Conservation (phyloP, 108 stramenopile species). For the Asterionellopsis glacialis region DNA sequence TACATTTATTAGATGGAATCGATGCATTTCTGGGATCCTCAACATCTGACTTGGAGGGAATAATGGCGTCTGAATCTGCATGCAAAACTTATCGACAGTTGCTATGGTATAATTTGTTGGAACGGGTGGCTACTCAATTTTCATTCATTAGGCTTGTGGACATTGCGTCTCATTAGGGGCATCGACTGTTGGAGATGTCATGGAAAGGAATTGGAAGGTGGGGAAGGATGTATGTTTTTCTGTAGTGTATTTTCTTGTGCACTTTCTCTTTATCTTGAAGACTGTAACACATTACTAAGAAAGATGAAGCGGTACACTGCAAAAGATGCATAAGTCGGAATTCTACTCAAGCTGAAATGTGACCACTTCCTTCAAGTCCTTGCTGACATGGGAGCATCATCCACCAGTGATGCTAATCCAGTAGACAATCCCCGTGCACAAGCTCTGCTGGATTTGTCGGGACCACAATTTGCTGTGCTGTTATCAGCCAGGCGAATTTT, state of each 20-base stretch:
- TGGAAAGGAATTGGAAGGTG: conserved; percentile 54
- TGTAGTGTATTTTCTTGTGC: conserved; percentile 61
- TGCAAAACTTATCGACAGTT: conserved; percentile 49
- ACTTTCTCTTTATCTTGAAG: conserved; percentile 37
- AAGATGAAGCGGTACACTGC: background rate
- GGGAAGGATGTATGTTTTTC: conserved; percentile 69
- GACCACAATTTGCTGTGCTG: conserved; percentile 64
- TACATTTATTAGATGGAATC: conserved; percentile 73
- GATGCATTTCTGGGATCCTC: conserved; percentile 49
- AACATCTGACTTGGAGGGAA: background rate
- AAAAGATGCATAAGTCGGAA: background rate
- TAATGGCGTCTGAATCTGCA: background rate
- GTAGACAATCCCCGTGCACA: conserved; percentile 48
- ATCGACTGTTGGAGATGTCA: conserved; percentile 14
- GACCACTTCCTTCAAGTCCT: conserved; percentile 55
- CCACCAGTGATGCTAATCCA: conserved; percentile 5
- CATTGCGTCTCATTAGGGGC: conserved; percentile 40
- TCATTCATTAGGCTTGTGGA: conserved; percentile 65
- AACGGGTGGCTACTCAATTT: conserved; percentile 70
- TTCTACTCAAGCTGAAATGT: conserved; percentile 17
- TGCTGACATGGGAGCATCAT: conserved; percentile 52
- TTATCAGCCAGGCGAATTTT: conserved; percentile 67
- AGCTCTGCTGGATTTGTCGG: conserved; percentile 68
- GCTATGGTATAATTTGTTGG: conserved; percentile 79
- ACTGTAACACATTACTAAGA: background rate